Evolutionary conservation across 257 asterid species (phyloP), one percentile per base, ranked within the genome.

Genomic region (Solanum appendiculatum): DNA sequence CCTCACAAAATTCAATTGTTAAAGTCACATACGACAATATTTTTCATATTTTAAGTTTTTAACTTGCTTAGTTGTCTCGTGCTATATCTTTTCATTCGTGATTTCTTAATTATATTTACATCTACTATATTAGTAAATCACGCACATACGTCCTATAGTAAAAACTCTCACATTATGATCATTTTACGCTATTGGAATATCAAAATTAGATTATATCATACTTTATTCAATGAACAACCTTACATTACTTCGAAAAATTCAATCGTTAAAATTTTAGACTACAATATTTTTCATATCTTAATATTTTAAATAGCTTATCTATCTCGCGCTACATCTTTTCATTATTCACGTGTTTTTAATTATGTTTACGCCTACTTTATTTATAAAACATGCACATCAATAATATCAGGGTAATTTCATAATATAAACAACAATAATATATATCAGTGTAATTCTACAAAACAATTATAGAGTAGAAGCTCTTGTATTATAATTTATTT

Each of bases 61-160:
- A 69, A 31, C 1, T 4, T 31, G 16, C 6, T 31, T 33, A 69
- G 4, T 0, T 2, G 21, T 12, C 33, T 12, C 14, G 18, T 54
- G 1, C n/a, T 54, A 18, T 6, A 20, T 54, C 9, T 54, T 27
- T 66, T 66, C 7, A 11, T 66, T 66, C 18, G 27, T n/a, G 29
- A 3, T 2, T 60, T 60, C n/a, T 3, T n/a, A 63, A 33, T n/a
- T 10, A 63, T 63, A 31, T 16, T 9, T 33, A 3, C 2, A 15
- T 13, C 20, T 3, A 16, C 3, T 68, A 1, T 68, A 13, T 31
- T 68, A 33, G 40, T 69, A 69, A 31, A 4, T 16, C 42, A 34
- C 4, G 6, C 15, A 0, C 2, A 9, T 33, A 18, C 3, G 1
- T 20, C 0, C 3, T 9, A 9, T 18, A 18, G 3, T 39, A 21